Conservation (phyloP, 2,329 filamentous ascomycete species). For the Colletotrichum phormii region DNA sequence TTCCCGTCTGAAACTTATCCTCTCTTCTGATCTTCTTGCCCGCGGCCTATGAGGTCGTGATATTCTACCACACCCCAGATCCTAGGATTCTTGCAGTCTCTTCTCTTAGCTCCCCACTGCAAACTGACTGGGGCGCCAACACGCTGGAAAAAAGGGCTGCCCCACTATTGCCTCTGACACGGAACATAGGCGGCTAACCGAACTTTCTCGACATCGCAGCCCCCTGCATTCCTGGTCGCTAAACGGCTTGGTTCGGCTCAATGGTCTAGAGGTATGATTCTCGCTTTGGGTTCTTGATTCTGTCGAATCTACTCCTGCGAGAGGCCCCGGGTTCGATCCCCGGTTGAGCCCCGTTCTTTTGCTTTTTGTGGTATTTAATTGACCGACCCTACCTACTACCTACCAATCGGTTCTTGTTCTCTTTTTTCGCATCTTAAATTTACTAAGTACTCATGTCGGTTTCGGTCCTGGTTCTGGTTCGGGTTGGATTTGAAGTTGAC, state of each 20-base stretch:
- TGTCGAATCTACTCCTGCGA: slow-evolving; percentile 38
- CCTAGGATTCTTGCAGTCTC: too few relatives aligned
- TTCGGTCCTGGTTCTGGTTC: neutral
- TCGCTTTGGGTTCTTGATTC: slow-evolving; percentile 43
- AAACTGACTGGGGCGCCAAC: neutral
- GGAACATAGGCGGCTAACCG: slow-evolving; percentile 1
- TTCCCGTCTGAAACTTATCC: too few relatives aligned
- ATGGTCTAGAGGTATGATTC: slow-evolving; percentile 51
- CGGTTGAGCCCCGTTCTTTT: slow-evolving; percentile 43
- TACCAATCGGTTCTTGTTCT: too few relatives aligned
- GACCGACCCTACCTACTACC: too few relatives aligned
- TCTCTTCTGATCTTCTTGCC: rapidly evolving
- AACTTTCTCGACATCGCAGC: neutral
- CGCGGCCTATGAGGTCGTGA: too few relatives aligned
- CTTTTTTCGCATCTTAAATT: neutral
- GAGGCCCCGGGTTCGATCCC: slow-evolving; percentile 50
- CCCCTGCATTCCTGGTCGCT: neutral
- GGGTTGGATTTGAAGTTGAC: neutral
- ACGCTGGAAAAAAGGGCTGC: neutral
- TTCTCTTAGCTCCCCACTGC: too few relatives aligned
- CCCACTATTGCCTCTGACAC: neutral
- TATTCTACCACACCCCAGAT: too few relatives aligned
- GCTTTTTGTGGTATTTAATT: neutral
- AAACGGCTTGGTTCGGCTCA: slow-evolving; percentile 34
- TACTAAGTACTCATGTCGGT: neutral